A percentile compares a stretch with the other conserved stretches of the same genome.
Conservation (phyloP, 106 monocot species). For the Dendrobium nobile region DNA sequence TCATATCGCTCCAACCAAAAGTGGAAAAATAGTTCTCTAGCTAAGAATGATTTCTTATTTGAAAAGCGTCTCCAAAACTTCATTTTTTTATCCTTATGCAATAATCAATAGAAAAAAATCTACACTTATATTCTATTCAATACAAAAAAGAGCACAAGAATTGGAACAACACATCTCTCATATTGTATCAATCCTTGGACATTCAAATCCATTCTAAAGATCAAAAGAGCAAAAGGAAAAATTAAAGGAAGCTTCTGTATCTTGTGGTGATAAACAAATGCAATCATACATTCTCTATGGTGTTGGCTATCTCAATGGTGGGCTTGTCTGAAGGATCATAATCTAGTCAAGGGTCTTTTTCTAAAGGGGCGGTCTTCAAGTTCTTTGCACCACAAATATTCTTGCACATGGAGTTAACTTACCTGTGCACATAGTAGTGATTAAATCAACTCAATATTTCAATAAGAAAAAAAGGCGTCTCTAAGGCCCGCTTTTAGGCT, state of each 20-base stretch:
- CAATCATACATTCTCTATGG: no score
- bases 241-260: conserved; percentile 80
- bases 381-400: conserved; percentile 95
- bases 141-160: conserved; percentile 95
- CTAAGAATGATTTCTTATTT: conserved; percentile 96
- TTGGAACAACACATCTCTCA: conserved; percentile 76
- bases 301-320: conserved; percentile 98
- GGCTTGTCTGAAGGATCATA: conserved; percentile 82
- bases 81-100: conserved; percentile 92
- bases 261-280: conserved; percentile 84
- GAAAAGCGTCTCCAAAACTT: conserved; percentile 92
- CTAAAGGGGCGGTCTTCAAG: conserved; percentile 83
- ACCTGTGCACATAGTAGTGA: conserved; percentile 95
- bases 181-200: conserved; percentile 55
- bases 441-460: conserved; percentile 98
- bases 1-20: no score
- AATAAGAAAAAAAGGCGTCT: no score
- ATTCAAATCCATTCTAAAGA: conserved; percentile 87
- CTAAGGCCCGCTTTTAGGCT: no score
- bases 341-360: conserved; percentile 83
- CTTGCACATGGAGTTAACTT: conserved; percentile 97
- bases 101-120: conserved; percentile 89
- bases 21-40: no score
- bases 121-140: conserved; percentile 87
- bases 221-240: conserved; percentile 75